Conservation (phyloP, 169 alveolate genomes). For the Miamiensis avidus region DNA sequence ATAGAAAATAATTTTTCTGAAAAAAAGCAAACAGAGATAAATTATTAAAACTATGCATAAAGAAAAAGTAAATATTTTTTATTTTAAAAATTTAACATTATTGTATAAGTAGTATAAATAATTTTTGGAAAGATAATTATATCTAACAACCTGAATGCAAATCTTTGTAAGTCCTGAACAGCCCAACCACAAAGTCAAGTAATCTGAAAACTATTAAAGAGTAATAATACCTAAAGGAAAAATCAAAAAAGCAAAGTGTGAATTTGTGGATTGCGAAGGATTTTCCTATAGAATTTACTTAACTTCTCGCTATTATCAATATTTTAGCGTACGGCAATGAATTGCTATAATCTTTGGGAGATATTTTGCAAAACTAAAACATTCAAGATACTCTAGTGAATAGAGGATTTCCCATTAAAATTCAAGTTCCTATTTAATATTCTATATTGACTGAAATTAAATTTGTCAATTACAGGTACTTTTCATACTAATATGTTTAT, state of each 20-base stretch:
- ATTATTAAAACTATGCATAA: too few species aligned
- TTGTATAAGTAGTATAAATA: constrained; percentile 24
- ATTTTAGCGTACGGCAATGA: constrained; percentile 28
- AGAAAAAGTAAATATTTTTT: background rate
- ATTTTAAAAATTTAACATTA: background rate
- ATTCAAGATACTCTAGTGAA: constrained; percentile 53
- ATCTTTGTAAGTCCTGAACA: constrained; percentile 18
- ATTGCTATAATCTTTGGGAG: constrained; percentile 34
- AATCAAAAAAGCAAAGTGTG: background rate
- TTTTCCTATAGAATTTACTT: constrained; percentile 13
- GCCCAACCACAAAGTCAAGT: background rate
- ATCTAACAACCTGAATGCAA: constrained; percentile 33
- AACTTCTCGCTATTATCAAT: constrained; percentile 25
- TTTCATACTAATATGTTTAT: background rate
- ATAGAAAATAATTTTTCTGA: too few species aligned
- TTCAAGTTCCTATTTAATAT: constrained; percentile 76
- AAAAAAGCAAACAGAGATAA: too few species aligned
- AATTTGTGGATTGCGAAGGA: background rate
- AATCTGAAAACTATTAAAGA: background rate
- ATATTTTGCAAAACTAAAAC: constrained; percentile 1
- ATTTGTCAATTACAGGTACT: constrained; percentile 33
- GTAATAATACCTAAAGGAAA: background rate
- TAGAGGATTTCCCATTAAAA: constrained; percentile 83
- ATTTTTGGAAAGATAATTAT: constrained; percentile 37
- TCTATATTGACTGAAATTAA: constrained; percentile 70